Evolutionary conservation across 768 basidiomycete genomes (phyloP).

Genomic region (Amanita inopinata): DNA sequence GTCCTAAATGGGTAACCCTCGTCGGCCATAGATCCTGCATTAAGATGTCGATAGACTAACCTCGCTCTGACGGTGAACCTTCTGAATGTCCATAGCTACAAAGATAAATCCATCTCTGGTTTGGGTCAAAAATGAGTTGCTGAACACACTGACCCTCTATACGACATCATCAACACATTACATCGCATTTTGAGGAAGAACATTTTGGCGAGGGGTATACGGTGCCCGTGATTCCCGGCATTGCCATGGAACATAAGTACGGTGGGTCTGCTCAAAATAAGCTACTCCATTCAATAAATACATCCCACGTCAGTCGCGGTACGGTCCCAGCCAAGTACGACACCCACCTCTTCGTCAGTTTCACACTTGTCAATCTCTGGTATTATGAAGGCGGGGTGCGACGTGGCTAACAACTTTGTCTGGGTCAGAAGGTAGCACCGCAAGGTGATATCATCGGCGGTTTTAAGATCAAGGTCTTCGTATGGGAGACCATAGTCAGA

Average conservation of each 20-base stretch:
- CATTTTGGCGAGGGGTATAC: conserved; percentile 77
- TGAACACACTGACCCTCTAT: conserved; percentile 65
- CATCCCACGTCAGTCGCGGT: neutral
- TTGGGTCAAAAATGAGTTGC: neutral
- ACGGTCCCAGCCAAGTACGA: neutral
- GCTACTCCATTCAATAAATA: conserved; percentile 20
- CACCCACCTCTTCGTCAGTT: conserved; percentile 49
- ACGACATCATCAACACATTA: conserved; percentile 91
- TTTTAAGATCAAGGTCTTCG: conserved; percentile 62
- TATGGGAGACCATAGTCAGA: conserved; percentile 63
- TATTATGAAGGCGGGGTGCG: conserved; percentile 19
- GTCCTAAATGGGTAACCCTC: conserved; percentile 36
- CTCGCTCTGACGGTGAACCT: conserved; percentile 79
- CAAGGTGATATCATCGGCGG: conserved; percentile 63
- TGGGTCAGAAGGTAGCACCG: conserved; percentile 73
- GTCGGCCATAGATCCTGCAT: neutral
- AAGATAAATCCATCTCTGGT: neutral
- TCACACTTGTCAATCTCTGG: conserved; percentile 28
- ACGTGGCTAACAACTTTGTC: conserved; percentile 33
- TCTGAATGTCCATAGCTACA: conserved; percentile 81
- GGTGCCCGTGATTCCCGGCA: conserved; percentile 80
- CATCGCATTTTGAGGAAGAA: conserved; percentile 80
- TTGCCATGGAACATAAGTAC: conserved; percentile 93
- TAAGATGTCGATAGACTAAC: conserved; percentile 25
- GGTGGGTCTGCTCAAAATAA: conserved; percentile 57